Evolutionary conservation across 345 rosid genomes (phyloP).

Genomic region (Pseudoturritis turrita): DNA sequence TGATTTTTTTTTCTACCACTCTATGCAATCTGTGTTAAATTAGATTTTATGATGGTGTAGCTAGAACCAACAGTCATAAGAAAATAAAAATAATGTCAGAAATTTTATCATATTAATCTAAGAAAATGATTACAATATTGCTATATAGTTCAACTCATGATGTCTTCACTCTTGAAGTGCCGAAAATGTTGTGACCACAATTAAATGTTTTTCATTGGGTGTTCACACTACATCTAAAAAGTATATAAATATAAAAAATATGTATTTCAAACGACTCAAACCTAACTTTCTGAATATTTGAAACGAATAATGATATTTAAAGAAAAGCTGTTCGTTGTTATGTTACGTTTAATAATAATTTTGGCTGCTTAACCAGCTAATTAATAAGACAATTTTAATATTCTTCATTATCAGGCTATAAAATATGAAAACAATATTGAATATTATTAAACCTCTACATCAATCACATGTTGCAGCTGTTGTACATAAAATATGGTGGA

Average conservation of each 20-base stretch:
- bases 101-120: not conserved
- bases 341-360: not conserved
- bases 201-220: not conserved
- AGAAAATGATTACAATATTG: not conserved
- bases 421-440: not conserved
- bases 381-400: not conserved
- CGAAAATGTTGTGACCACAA: conserved; percentile 11
- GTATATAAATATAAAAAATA: not conserved
- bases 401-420: not conserved
- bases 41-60: not conserved
- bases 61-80: not conserved
- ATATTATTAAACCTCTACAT: not conserved
- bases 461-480: conserved; percentile 12
- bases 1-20: not conserved
- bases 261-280: conserved; percentile 4
- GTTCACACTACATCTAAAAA: conserved; percentile 24
- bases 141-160: not conserved
- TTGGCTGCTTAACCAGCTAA: conserved; percentile 22
- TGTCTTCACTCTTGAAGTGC: conserved; percentile 16
- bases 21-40: not conserved
- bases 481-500: conserved; percentile 5
- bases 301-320: not conserved
- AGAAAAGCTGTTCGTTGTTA: conserved; percentile 9
- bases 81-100: not conserved
- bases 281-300: conserved; percentile 13